Conservation (phyloP, 768 basidiomycete species). For the Phaeotremella fagi region DNA sequence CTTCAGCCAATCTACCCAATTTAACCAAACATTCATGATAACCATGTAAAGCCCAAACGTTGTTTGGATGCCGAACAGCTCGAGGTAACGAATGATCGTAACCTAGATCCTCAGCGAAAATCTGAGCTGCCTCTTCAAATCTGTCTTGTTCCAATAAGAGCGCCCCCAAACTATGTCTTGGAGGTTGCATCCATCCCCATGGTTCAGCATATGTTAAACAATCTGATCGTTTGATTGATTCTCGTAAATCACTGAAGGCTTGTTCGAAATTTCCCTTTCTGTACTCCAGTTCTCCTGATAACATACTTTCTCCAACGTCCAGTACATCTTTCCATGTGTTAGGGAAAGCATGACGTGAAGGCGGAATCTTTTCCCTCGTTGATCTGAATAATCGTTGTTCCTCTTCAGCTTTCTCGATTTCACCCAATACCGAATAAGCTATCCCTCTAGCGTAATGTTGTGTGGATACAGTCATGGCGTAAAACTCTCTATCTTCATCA, state of each 20-base stretch:
- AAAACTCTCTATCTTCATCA: conserved; percentile 14
- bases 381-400: conserved; percentile 9
- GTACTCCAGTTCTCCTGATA: conserved; percentile 41
- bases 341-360: conserved; percentile 24
- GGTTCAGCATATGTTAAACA: conserved; percentile 34
- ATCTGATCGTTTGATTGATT: conserved; percentile 31
- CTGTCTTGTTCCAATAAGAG: conserved; percentile 33
- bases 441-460: conserved; percentile 29
- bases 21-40: conserved; percentile 35
- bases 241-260: conserved; percentile 31
- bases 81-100: conserved; percentile 22
- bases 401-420: conserved; percentile 16
- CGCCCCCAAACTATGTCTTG: conserved; percentile 39
- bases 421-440: conserved; percentile 23
- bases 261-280: conserved; percentile 24
- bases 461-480: conserved; percentile 20
- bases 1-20: conserved; percentile 23
- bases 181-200: conserved; percentile 39
- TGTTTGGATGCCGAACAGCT: conserved; percentile 37
- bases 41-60: conserved; percentile 40
- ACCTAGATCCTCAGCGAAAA: conserved; percentile 36
- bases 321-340: conserved; percentile 22
- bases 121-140: conserved; percentile 22
- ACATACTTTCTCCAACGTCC: conserved; percentile 28
- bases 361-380: conserved; percentile 18